Base-by-base conservation (phyloP, 768 basidiomycete species). In the Trametes maxima region DNA sequence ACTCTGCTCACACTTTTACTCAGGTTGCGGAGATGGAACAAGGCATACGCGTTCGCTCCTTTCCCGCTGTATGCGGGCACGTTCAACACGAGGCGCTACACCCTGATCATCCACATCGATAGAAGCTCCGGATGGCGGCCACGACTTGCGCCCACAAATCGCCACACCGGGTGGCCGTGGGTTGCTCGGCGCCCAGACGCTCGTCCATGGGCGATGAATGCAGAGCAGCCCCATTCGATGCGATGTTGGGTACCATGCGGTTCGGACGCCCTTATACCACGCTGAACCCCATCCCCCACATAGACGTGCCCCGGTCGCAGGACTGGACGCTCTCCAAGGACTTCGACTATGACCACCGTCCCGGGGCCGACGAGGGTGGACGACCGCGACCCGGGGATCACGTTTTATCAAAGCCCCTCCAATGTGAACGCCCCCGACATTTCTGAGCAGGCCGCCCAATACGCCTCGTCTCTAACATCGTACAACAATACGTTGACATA, bases 71-170 rank as follows among this genome's bases (percentile, higher is more conserved):
- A 13, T 40, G 39, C 39, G 39, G 12, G 14, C 39, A 13, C 39
- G 12, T n/a, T 13, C 39, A 40, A n/a, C 39, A 11, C 39, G 39
- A 11, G 17, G 39, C 39, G 14, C 39, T 40, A 40, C 39, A 33
- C 44, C 10, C 17, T 49, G 14, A 49, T 33, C 5, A 35, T 16
- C 28, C 44, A 8, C 33, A 49, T 49, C 47, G 28, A 17, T 49
- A 49, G 47, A 49, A 33, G 28, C 28, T 49, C 25, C 28, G 14
- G 16, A 49, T 17, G 21, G 28, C 28, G 8, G 25, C 51, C 51
- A 53, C 51, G 22, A 42, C 16, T 14, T 40, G 14, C 51, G 51
- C 51, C 51, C 51, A 53, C 51, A 53, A 53, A 16, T 42, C 14
- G 17, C 51, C 22, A 25, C 25, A n/a, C 24, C 24, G 51, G 19